A percentile compares a stretch with the other conserved stretches of the same genome.
Evolutionary conservation across 2,329 filamentous ascomycete genomes (phyloP).

Genomic region (Nigrospora osmanthi): DNA sequence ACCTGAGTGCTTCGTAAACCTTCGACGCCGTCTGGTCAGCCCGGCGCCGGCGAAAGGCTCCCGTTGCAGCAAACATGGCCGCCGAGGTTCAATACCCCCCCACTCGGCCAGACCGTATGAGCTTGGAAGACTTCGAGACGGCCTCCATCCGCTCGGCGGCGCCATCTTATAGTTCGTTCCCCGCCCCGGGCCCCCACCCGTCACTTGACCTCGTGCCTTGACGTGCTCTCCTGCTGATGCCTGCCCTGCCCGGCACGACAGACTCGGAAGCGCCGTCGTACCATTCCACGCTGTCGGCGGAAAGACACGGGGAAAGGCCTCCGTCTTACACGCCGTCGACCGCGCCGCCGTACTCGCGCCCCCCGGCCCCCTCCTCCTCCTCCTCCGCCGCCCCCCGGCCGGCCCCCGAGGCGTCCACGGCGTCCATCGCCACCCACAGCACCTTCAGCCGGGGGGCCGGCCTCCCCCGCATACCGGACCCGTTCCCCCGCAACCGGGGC

Average conservation of each 20-base stretch:
- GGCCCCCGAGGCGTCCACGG: constrained; percentile 26
- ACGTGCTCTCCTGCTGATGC: too few relatives aligned
- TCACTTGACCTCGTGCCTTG: too few relatives aligned
- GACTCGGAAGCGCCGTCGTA: constrained; percentile 60
- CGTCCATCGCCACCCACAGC: constrained; percentile 15
- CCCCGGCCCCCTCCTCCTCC: constrained; percentile 11
- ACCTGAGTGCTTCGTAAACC: too few relatives aligned
- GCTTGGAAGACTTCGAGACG: constrained; percentile 55
- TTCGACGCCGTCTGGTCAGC: too few relatives aligned
- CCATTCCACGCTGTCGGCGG: constrained; percentile 45
- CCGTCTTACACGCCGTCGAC: constrained; percentile 8
- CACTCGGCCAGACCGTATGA: constrained; percentile 17
- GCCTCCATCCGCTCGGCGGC: constrained; percentile 59
- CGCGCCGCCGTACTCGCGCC: constrained; percentile 8
- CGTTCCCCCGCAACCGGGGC: constrained; percentile 23
- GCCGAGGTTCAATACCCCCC: constrained; percentile 17
- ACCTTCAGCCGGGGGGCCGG: constrained; percentile 28
- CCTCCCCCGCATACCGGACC: constrained; percentile 41
- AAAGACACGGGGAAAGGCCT: constrained; percentile 35
- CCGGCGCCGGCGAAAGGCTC: too few relatives aligned
- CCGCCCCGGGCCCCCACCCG: background rate
- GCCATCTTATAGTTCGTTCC: constrained; percentile 52
- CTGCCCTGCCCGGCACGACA: constrained; percentile 14
- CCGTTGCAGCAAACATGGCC: constrained; percentile 11
- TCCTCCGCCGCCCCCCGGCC: constrained; percentile 11